Conservation (phyloP, 345 rosid species). For the Citrus maxima region DNA sequence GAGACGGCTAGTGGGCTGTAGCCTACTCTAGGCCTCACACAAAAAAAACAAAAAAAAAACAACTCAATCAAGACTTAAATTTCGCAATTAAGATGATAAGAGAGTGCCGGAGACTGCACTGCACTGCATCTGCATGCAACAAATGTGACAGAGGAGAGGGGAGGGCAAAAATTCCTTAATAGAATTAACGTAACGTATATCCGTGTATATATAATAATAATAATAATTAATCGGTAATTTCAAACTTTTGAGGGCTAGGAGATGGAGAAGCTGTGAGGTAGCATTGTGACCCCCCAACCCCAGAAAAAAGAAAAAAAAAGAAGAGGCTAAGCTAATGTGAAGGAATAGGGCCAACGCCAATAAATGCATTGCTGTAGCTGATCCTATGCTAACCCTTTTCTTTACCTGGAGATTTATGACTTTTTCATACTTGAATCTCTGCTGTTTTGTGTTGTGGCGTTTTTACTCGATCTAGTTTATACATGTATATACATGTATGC, state of each 20-base stretch:
- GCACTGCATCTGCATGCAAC: background rate
- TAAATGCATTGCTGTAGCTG: background rate
- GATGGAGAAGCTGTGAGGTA: background rate
- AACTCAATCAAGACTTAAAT: background rate
- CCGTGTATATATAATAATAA: too few relatives aligned
- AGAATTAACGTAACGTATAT: background rate
- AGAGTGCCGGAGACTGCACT: background rate
- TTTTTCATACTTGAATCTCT: background rate
- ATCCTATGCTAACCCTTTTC: background rate
- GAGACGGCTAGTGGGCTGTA: background rate
- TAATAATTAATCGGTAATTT: background rate
- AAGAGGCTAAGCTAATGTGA: background rate
- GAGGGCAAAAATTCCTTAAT: conserved; percentile 11
- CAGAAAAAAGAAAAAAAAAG: too few relatives aligned
- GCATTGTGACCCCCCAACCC: background rate
- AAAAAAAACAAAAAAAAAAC: background rate
- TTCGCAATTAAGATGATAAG: too few relatives aligned
- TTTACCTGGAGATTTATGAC: background rate
- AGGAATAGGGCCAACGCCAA: background rate
- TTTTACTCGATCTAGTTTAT: background rate
- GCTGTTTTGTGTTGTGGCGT: background rate
- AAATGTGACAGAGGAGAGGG: background rate
- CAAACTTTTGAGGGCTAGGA: background rate
- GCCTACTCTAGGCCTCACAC: conserved; percentile 14
- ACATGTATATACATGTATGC: background rate